Evolutionary conservation across 1,139 yeast species (phyloP).

Genomic region (Suhomyces anneliseae): DNA sequence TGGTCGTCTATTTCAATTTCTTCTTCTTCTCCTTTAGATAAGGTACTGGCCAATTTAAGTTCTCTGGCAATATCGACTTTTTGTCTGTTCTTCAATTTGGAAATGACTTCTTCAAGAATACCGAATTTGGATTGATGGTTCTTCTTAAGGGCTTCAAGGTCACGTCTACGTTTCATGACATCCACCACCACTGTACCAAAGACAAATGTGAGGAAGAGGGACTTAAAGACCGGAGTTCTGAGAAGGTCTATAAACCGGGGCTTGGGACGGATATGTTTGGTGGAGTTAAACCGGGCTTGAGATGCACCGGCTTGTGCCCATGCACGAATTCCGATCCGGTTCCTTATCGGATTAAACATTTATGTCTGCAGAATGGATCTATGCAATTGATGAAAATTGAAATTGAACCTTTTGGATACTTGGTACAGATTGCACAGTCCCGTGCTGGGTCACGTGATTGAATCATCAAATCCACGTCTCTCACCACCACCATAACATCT

Average conservation of each 20-base stretch:
- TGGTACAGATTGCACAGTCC: too few relatives aligned
- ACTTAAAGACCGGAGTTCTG: slow-evolving; percentile 38
- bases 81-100: slow-evolving; percentile 31
- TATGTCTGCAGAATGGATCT: too few relatives aligned
- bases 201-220: slow-evolving; percentile 37
- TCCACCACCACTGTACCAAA: slow-evolving; percentile 45
- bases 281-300: not conserved
- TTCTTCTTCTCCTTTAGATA: slow-evolving; percentile 31
- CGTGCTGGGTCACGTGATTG: too few relatives aligned
- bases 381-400: too few relatives aligned
- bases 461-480: too few relatives aligned
- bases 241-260: slow-evolving; percentile 18
- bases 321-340: too few relatives aligned
- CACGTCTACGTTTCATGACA: slow-evolving; percentile 35
- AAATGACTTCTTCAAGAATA: slow-evolving; percentile 33
- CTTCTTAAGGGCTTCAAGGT: slow-evolving; percentile 29
- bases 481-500: too few relatives aligned
- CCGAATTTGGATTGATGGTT: slow-evolving; percentile 34
- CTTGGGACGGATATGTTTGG: slow-evolving; percentile 4
- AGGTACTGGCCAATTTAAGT: slow-evolving; percentile 37
- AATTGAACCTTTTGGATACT: too few relatives aligned
- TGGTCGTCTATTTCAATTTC: slow-evolving; percentile 45
- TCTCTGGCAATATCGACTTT: slow-evolving; percentile 40
- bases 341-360: too few relatives aligned
- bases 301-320: not conserved